Conservation (phyloP, 768 basidiomycete genomes). For the Leccinum fibrillosum region DNA sequence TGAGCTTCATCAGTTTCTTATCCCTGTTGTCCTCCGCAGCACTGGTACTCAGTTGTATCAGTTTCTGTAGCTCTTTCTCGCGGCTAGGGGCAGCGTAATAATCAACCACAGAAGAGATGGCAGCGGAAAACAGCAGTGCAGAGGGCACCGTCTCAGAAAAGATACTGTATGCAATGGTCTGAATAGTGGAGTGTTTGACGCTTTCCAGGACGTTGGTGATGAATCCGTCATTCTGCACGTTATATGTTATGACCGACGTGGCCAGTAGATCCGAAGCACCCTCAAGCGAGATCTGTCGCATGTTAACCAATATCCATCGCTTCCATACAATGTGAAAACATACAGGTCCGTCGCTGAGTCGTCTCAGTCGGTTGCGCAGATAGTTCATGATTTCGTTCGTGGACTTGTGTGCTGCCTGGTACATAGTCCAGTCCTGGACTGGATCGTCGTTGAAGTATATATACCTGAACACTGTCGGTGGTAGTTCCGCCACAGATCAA, state of each 20-base stretch:
- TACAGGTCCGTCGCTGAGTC: slow-evolving; percentile 20
- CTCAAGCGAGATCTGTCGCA: slow-evolving; percentile 16
- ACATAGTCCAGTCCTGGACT: slow-evolving; percentile 32
- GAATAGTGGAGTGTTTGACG: slow-evolving; percentile 11
- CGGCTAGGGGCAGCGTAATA: slow-evolving; percentile 50
- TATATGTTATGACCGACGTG: slow-evolving; percentile 20
- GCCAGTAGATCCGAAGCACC: slow-evolving; percentile 20
- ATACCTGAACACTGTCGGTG: slow-evolving; percentile 29
- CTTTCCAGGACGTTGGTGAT: slow-evolving; percentile 15
- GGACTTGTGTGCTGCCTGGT: slow-evolving; percentile 25
- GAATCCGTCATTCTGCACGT: slow-evolving; percentile 22
- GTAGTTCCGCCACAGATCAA: background rate
- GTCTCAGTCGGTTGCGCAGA: slow-evolving; percentile 23
- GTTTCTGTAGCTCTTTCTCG: slow-evolving; percentile 31
- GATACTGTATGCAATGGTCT: slow-evolving; percentile 44
- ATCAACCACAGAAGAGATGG: slow-evolving; percentile 54
- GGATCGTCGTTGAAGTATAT: slow-evolving; percentile 34
- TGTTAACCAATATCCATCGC: background rate
- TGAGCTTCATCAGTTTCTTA: slow-evolving; percentile 39
- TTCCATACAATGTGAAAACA: slow-evolving; percentile 1
- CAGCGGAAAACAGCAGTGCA: slow-evolving; percentile 52
- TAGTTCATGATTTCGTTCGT: slow-evolving; percentile 23
- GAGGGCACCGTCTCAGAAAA: slow-evolving; percentile 57
- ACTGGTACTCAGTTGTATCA: slow-evolving; percentile 36
- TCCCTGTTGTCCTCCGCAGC: slow-evolving; percentile 20